Conservation (phyloP, 352 stramenopile genomes). For the Albugo candida region DNA sequence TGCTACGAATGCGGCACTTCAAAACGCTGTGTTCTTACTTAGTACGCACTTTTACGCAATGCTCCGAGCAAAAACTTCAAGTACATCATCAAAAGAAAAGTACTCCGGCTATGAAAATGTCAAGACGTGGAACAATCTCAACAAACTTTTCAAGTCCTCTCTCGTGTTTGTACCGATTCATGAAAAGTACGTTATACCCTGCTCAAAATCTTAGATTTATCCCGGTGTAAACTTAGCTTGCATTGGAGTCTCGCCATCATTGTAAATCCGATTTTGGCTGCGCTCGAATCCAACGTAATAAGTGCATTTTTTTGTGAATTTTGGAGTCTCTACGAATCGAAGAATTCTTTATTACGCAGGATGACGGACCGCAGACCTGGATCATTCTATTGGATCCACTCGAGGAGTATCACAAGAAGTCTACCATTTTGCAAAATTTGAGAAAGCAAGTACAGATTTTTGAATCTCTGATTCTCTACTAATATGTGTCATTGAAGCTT, state of each 20-base stretch:
- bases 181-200: conserved; percentile 32
- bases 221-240: conserved; percentile 16
- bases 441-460: conserved; percentile 18
- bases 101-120: conserved; percentile 60
- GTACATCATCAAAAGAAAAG: conserved; percentile 13
- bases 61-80: conserved; percentile 25
- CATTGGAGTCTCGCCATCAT: conserved; percentile 75
- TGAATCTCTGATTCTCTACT: conserved; percentile 17
- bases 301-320: background rate
- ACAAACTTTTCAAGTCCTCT: conserved; percentile 45
- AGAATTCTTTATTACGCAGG: background rate
- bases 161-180: conserved; percentile 80
- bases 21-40: conserved; percentile 55
- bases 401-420: conserved; percentile 40
- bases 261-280: conserved; percentile 28
- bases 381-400: conserved; percentile 54
- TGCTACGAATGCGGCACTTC: conserved; percentile 16
- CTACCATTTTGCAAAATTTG: conserved; percentile 31
- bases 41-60: conserved; percentile 65
- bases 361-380: conserved; percentile 12
- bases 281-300: conserved; percentile 13
- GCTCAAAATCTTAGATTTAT: background rate
- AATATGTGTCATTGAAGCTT: conserved; percentile 8
- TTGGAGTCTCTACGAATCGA: background rate
- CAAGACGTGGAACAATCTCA: conserved; percentile 39